These are phyloP conservation scores for Tillandsia fasciculata DNA, from an alignment of 176 grass and related monocot genomes.

Conservation along the genomic window DNA sequence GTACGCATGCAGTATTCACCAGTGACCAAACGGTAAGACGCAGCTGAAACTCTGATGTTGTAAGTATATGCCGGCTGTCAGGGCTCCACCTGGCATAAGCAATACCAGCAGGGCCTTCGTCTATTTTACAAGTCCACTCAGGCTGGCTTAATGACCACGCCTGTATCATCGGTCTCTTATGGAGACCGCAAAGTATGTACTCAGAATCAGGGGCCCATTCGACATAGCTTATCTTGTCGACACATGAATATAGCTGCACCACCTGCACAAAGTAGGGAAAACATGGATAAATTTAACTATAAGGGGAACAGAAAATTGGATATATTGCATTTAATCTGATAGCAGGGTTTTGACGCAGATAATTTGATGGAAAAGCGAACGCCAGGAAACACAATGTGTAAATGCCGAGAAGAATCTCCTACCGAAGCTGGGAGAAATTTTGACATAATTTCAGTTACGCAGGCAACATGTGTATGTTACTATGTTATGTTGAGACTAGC, in stretches of 20 bases:
- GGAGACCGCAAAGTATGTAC: constrained; percentile 81
- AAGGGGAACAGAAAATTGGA: background rate
- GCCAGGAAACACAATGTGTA: no score
- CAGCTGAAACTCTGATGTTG: constrained; percentile 93
- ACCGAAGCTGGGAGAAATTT: no score
- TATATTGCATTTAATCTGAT: background rate
- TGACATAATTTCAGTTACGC: no score
- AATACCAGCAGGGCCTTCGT: constrained; percentile 84
- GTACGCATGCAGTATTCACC: constrained; percentile 80
- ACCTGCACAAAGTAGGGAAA: constrained; percentile 33
- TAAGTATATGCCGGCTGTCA: constrained; percentile 89
- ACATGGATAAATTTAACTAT: constrained; percentile 5
- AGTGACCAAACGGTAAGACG: constrained; percentile 94
- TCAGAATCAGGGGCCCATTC: constrained; percentile 96
- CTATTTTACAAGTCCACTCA: constrained; percentile 98
- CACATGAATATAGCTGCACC: constrained; percentile 80
- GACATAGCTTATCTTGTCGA: constrained; percentile 87
- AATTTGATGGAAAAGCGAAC: background rate
- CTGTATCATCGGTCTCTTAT: constrained; percentile 91
- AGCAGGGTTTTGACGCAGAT: background rate
- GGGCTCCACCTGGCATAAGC: constrained; percentile 89
- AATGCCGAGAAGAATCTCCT: no score
- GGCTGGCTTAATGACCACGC: constrained; percentile 85
- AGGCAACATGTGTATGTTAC: no score
- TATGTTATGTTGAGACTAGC: no score